Base-by-base conservation (phyloP, 768 basidiomycete genomes). In the Pleurotus tuoliensis region DNA sequence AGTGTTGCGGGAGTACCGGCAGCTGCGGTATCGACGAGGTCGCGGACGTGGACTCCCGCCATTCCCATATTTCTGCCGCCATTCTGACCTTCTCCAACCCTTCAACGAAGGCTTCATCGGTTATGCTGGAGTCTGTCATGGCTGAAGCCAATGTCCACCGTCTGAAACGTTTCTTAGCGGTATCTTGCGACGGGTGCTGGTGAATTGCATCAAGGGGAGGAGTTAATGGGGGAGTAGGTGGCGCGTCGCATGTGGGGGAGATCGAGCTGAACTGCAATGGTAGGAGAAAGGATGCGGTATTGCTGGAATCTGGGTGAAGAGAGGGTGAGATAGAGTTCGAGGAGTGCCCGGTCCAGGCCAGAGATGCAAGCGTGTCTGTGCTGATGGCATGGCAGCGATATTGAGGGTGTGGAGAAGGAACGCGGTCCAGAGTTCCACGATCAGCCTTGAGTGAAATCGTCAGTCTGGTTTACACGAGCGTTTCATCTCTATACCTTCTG, bases 81-180 rank as follows among this genome's bases (percentile, higher is more conserved):
- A 59, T 64, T 27, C 75, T 67, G 60, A 82, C 75, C 18, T 66
- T 66, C 62, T 83, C 82, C 22, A 83, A 69, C 47, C 71, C 71
- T 47, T 76, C 68, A 5, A 83, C 72, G 9, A 83, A 68, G 37
- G 69, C 74, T 60, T 81, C 81, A 62, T 83, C 80, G 2, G 80
- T 73, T 48, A 82, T 69, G 15, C 67, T 75, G 24, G 81, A 75
- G 47, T 82, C 77, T 24, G 74, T 79, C 58, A 82, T 75, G 13
- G 77, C 80, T 64, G 75, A 77, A 1, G 77, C 77, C 47, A 82
- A 71, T 1, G 73, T 77, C 74, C 72, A 75, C 8, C 69, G 67
- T 38, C 70, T 49, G 55, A 22, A 18, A 16, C 45, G 9, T 15
- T 11, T 38, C 40, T 44, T 30, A 22, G 11, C 16, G 54, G 16